Evolutionary conservation across 306 rosid species (phyloP).

Genomic region (Canavalia gladiata): DNA sequence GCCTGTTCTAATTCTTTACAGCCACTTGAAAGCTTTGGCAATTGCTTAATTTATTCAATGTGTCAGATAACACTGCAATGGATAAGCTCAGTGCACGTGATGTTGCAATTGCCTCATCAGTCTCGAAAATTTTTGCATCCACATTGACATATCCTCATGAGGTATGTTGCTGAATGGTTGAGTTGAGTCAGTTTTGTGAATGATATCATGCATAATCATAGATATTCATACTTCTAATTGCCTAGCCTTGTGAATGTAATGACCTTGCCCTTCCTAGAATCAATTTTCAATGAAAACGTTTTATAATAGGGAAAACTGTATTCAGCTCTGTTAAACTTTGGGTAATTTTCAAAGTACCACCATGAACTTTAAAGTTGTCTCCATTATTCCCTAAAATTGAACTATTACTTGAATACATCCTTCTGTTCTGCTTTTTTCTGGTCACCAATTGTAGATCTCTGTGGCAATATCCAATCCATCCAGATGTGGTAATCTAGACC

Average conservation of each 20-base stretch:
- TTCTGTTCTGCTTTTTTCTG: neutral
- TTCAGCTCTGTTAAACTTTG: neutral
- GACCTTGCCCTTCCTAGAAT: constrained; percentile 18
- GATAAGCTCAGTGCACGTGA: constrained; percentile 69
- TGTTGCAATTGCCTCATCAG: constrained; percentile 75
- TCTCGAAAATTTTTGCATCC: constrained; percentile 76
- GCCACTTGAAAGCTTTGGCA: neutral
- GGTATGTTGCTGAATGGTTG: constrained; percentile 51
- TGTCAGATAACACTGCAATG: constrained; percentile 58
- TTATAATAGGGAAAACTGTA: neutral
- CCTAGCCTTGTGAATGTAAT: neutral
- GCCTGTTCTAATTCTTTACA: neutral
- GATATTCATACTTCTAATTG: neutral
- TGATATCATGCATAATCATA: neutral
- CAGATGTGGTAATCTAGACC: constrained; percentile 1
- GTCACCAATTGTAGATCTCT: neutral
- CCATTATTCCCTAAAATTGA: constrained; percentile 10
- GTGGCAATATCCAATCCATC: neutral
- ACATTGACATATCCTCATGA: constrained; percentile 78
- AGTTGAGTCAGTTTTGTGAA: neutral
- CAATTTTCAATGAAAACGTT: neutral
- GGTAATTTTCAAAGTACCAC: neutral
- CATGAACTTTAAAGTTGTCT: neutral
- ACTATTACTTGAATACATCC: neutral
- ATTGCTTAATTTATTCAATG: constrained; percentile 11